Percentiles rank a stretch among this genome's conserved stretches.
Conservation (phyloP, 192 early-diverging fungal genomes). For the Podochytrium sp. region DNA sequence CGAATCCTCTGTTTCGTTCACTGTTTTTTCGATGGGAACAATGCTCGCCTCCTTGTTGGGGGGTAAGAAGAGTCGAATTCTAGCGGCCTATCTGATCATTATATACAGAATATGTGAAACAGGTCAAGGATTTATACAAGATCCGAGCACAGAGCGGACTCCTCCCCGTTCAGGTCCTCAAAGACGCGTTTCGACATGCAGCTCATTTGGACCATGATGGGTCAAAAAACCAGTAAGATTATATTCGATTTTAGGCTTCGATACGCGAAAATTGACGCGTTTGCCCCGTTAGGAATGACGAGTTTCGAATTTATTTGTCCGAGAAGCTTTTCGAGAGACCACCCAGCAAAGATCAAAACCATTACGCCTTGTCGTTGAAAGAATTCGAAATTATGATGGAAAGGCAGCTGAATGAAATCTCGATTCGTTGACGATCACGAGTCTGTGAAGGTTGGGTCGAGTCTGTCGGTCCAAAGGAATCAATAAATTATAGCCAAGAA, state of each 20-base stretch:
- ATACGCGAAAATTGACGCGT: background rate
- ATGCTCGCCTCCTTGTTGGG: conserved; percentile 20
- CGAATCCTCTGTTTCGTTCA: conserved; percentile 24
- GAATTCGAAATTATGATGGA: conserved; percentile 17
- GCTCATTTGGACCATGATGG: background rate
- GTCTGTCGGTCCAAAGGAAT: too few species aligned
- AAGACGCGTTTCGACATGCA: background rate
- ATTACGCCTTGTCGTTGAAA: background rate
- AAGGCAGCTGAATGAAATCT: background rate
- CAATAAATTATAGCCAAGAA: too few species aligned
- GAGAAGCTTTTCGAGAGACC: background rate
- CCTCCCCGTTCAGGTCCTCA: background rate
- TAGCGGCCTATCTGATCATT: background rate
- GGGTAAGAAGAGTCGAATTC: conserved; percentile 3
- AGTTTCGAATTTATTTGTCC: conserved; percentile 1
- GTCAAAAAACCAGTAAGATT: conserved; percentile 7
- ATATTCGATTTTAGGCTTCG: background rate
- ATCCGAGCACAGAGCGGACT: background rate
- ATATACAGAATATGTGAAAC: conserved; percentile 13
- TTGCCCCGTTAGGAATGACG: too few species aligned
- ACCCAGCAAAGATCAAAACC: background rate
- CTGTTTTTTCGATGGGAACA: conserved; percentile 16
- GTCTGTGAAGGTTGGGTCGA: too few species aligned
- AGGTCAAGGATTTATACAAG: conserved; percentile 10
- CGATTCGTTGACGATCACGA: background rate